Conservation (phyloP, 1,284 basidiomycete genomes). For the Malassezia dermatis region DNA sequence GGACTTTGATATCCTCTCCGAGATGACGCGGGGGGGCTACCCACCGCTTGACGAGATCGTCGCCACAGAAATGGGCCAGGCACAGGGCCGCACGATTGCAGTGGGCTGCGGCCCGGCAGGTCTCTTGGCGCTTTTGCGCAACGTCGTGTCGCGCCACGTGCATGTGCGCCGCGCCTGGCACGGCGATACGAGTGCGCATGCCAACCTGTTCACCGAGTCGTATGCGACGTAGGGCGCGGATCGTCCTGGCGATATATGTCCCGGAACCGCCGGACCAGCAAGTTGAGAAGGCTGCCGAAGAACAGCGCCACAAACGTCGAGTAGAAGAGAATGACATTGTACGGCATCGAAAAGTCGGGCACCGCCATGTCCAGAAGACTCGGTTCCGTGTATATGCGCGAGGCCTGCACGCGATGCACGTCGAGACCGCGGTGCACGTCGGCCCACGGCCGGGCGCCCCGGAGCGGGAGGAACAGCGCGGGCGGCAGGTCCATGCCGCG, state of each 20-base stretch:
- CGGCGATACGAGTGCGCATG: conserved; percentile 57
- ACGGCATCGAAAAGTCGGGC: conserved; percentile 98
- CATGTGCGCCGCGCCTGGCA: conserved; percentile 54
- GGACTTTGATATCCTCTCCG: conserved; percentile 60
- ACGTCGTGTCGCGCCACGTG: conserved; percentile 59
- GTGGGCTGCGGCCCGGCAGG: conserved; percentile 69
- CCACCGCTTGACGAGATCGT: conserved; percentile 63
- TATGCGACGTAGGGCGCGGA: conserved; percentile 22
- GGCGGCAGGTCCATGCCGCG: conserved; percentile 84
- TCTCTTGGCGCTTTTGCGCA: conserved; percentile 62
- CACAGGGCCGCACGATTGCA: conserved; percentile 58
- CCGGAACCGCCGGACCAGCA: conserved; percentile 66
- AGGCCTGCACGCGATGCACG: conserved; percentile 5
- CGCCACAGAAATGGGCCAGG: conserved; percentile 57
- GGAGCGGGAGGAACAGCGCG: conserved; percentile 49
- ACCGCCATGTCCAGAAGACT: conserved; percentile 81
- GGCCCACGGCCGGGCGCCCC: conserved; percentile 6
- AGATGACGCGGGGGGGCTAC: conserved; percentile 62
- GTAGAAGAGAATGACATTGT: conserved; percentile 70
- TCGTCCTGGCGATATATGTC: conserved; percentile 24
- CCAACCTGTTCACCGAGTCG: conserved; percentile 36
- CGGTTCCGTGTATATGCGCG: conserved; percentile 62
- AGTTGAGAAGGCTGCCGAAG: conserved; percentile 83
- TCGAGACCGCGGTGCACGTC: not conserved
- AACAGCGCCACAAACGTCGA: conserved; percentile 59